Evolutionary conservation across 108 stramenopile genomes (phyloP).

Genomic region (Nitzschia inconspicua): DNA sequence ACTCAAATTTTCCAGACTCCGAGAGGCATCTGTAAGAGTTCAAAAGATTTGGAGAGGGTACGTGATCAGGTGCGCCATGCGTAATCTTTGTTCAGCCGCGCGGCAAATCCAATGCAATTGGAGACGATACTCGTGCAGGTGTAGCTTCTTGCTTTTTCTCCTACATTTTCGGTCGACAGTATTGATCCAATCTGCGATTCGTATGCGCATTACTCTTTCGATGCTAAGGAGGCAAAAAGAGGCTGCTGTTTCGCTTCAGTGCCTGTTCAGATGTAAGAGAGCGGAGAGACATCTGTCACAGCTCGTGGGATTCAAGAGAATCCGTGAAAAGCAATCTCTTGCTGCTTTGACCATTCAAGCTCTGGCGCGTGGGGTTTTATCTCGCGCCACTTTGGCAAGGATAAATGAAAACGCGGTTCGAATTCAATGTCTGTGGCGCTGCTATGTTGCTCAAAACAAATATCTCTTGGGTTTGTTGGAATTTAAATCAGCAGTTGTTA

Average conservation of each 20-base stretch:
- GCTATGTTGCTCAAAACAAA: constrained; percentile 21
- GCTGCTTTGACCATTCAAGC: constrained; percentile 27
- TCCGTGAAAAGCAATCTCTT: not conserved
- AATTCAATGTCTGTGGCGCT: constrained; percentile 46
- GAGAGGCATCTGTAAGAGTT: constrained; percentile 1
- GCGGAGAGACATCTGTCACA: too few species aligned
- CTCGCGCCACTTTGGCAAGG: not conserved
- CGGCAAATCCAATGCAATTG: not conserved
- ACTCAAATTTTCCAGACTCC: not conserved
- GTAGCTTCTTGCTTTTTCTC: not conserved
- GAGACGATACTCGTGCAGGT: not conserved
- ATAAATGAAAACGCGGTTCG: constrained; percentile 8
- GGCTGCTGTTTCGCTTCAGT: too few species aligned
- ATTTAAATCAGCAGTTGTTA: constrained; percentile 34
- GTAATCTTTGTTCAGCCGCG: not conserved
- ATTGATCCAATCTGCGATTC: too few species aligned
- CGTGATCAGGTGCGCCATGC: not conserved
- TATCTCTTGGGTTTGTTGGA: constrained; percentile 43
- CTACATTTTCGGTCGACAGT: not conserved
- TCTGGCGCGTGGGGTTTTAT: constrained; percentile 1
- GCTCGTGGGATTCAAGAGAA: too few species aligned
- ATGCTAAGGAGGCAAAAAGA: too few species aligned
- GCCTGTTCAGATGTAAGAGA: too few species aligned
- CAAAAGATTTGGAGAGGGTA: constrained; percentile 9
- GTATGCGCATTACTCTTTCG: too few species aligned